Evolutionary conservation across 164 flowering plant genomes (phyloP), one percentile per base, ranked within the genome.

Genomic region (Stephania cephalantha): DNA sequence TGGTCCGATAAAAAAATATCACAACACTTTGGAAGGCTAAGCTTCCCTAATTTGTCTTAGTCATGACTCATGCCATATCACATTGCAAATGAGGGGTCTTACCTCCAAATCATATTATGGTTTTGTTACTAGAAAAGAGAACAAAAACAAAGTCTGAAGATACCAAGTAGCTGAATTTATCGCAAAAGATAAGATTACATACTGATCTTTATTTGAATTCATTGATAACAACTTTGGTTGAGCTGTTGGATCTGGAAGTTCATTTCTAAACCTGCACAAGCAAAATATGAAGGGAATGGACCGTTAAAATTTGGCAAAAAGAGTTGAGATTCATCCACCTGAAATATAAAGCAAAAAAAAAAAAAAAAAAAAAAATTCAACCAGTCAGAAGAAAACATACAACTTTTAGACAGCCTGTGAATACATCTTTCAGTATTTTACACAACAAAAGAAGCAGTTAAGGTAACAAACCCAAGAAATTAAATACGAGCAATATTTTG

Each of bases 171-270:
- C 55, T 50, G 71, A 29, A 25, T 68, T 64, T 20, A 61, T 20
- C 18, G 25, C 5, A 12, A 15, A 70, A 44, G 50, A 46, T 9
- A 74, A 66, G 22, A 63, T 48, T 53, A 79, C 94, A 74, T 89
- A 93, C 98, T 85, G 86, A 77, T 95, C 98, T 79, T 88, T 88
- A 70, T 91, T 91, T 73, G 81, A 86, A 72, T 82, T 88, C 75
- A 92, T 30, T 7, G 88, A 48, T 87, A 91, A 78, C 61, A 95
- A 88, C 88, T 95, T 95, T 29, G 88, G 90, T 67, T 93, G 98
- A 22, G 91, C 91, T 74, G 91, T 87, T 73, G 97, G 94, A 83
- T 95, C 99, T 69, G 98, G 99, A 61, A 95, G 89, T 76, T 95
- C 99, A 85, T 95, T 93, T 50, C 97, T 90, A 74, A 95, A 95